Base-by-base conservation (phyloP, 2,329 filamentous ascomycete genomes). In the Davidsoniella eucalypti region DNA sequence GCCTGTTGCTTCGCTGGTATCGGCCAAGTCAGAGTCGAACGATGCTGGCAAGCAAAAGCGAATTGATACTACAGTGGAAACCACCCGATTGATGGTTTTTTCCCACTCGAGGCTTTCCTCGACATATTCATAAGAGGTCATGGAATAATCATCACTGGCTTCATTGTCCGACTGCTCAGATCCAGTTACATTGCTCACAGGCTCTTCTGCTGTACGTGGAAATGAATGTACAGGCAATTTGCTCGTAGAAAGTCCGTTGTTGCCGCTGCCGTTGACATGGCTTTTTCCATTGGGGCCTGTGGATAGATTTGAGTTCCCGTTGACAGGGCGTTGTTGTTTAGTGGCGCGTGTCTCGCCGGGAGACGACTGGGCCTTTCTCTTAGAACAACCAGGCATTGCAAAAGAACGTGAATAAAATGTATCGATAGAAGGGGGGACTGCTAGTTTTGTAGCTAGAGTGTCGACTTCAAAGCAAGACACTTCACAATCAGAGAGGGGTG, bases 1-100 rank as follows among this genome's bases (percentile, higher is more conserved):
- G 6, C 92, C 92, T 0, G 92, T 98, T 3, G 92, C 92, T 68
- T 98, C 92, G 60, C 87, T 95, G 16, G 87, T 87, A 64, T 94
- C 75, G 5, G 92, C 92, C 25, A 86, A 71, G 59, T 98, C 92
- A n/a, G 92, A 96, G 64, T 98, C 92, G 64, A 98, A 98, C 21
- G 90, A 88, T 64, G 86, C 94, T 0, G 92, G 95, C 71, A 95
- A 87, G 64, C 90, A 96, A 69, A 98, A 98, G 57, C 94, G 84
- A 60, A 98, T 96, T n/a, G 90, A 94, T 46, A 98, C 92, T 16
- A 96, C 92, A 58, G 88, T 94, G 62, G 83, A 81, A 49, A 98
- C 88, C 2, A 98, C 92, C 54, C 80, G 82, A 65, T 95, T 88
- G 54, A 96, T 94, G 0, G 88, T 95, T 47, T 81, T 84, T 66